Percentiles rank a stretch among this genome's conserved stretches.
Evolutionary conservation across 441 rosid species (phyloP).

Genomic region (Rhodomyrtus psidioides): DNA sequence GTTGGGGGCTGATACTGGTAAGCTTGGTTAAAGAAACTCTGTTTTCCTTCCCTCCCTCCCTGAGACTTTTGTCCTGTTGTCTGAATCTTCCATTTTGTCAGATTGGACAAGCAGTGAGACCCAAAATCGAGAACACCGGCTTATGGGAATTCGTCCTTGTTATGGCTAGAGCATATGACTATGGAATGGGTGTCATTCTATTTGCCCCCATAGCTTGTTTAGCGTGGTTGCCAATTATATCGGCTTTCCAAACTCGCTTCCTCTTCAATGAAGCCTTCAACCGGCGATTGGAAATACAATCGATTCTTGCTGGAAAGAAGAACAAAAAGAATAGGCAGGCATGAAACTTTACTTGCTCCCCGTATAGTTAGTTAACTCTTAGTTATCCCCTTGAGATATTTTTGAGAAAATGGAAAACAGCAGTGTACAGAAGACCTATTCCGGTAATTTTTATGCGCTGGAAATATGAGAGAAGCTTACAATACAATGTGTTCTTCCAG

Average conservation of each 20-base stretch:
- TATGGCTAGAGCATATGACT: conserved; percentile 81
- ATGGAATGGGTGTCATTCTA: conserved; percentile 86
- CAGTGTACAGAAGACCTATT: background rate
- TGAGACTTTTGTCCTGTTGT: background rate
- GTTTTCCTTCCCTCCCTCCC: background rate
- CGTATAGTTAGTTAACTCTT: background rate
- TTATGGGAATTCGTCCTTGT: conserved; percentile 73
- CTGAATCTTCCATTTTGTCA: conserved; percentile 14
- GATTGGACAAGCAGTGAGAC: conserved; percentile 93
- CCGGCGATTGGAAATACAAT: conserved; percentile 75
- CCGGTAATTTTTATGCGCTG: background rate
- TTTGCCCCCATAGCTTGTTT: conserved; percentile 79
- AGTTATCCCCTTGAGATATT: background rate
- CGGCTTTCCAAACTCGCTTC: conserved; percentile 88
- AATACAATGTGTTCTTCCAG: background rate
- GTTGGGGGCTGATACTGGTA: conserved; percentile 98
- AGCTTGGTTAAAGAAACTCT: conserved; percentile 3
- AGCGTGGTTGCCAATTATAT: conserved; percentile 91
- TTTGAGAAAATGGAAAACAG: background rate
- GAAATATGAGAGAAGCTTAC: background rate
- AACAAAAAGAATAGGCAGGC: conserved; percentile 16
- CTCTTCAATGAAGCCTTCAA: conserved; percentile 91
- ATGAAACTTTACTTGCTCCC: background rate
- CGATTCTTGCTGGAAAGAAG: conserved; percentile 86
- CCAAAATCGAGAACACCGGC: conserved; percentile 58